phyloP scores from a whole-genome alignment of 306 rosid species.

The Delonix regia region DNA sequence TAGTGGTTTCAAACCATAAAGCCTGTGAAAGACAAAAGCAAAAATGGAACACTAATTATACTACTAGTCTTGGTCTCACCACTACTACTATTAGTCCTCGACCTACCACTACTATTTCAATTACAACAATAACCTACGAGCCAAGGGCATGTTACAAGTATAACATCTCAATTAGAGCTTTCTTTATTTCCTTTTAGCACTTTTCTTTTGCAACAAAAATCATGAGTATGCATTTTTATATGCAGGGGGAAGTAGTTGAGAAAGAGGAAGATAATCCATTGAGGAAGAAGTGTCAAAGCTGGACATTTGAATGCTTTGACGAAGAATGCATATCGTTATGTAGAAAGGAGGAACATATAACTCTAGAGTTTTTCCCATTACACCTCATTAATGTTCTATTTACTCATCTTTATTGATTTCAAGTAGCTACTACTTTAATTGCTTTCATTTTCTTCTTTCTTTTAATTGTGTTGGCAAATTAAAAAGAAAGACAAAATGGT shows the following conservation, averaged over 20 bases:
- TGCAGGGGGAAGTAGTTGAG: constrained; percentile 50
- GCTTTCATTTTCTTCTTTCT: constrained; percentile 48
- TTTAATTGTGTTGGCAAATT: constrained; percentile 58
- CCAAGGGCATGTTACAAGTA: constrained; percentile 34
- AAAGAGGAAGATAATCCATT: constrained; percentile 68
- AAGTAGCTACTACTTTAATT: background rate
- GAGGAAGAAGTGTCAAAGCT: constrained; percentile 75
- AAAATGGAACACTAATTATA: constrained; percentile 70
- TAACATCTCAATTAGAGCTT: background rate
- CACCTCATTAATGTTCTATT: constrained; percentile 42
- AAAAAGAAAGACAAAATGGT: constrained; percentile 59
- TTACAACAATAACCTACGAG: constrained; percentile 36
- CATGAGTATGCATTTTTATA: background rate
- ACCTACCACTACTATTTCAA: constrained; percentile 57
- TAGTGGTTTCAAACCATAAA: constrained; percentile 99
- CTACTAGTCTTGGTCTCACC: too few species aligned
- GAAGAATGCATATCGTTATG: constrained; percentile 44
- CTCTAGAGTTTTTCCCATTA: constrained; percentile 93
- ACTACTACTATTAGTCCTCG: constrained; percentile 50
- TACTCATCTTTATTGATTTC: constrained; percentile 21
- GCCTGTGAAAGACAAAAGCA: constrained; percentile 97
- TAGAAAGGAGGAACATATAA: constrained; percentile 67
- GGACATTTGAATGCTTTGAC: constrained; percentile 76
- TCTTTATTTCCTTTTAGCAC: background rate
- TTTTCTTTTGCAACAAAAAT: background rate